Conservation (phyloP, 2,329 filamentous ascomycete genomes). For the Aspergillus terreus region DNA sequence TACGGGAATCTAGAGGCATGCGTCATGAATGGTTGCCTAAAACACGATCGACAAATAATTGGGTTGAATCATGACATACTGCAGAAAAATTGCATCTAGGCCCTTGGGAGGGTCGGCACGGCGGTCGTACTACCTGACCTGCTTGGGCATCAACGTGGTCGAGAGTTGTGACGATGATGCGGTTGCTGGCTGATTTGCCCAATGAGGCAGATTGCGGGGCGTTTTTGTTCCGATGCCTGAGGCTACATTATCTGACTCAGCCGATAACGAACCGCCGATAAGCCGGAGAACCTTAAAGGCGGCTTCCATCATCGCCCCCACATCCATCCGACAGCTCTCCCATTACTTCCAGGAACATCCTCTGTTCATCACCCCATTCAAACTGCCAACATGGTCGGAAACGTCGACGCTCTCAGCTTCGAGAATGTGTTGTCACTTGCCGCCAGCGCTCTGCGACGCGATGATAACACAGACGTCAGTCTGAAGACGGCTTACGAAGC, state of each 20-base stretch:
- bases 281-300: background rate
- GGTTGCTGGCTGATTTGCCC: background rate
- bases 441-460: constrained; percentile 26
- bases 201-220: background rate
- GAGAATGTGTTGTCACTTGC: constrained; percentile 31
- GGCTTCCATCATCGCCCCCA: background rate
- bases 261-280: background rate
- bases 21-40: background rate
- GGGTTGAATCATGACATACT: background rate
- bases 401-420: constrained; percentile 23
- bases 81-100: background rate
- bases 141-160: background rate
- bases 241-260: background rate
- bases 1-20: background rate
- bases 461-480: constrained; percentile 21
- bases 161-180: background rate
- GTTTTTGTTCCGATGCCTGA: background rate
- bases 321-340: background rate
- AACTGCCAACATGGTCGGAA: constrained; percentile 11
- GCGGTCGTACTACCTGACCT: background rate
- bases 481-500: constrained; percentile 65
- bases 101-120: background rate
- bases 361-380: background rate
- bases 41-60: background rate
- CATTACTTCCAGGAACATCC: background rate